These are phyloP conservation scores for Phytophthora hibernalis DNA, from an alignment of 352 stramenopile species.

Conservation along the genomic window DNA sequence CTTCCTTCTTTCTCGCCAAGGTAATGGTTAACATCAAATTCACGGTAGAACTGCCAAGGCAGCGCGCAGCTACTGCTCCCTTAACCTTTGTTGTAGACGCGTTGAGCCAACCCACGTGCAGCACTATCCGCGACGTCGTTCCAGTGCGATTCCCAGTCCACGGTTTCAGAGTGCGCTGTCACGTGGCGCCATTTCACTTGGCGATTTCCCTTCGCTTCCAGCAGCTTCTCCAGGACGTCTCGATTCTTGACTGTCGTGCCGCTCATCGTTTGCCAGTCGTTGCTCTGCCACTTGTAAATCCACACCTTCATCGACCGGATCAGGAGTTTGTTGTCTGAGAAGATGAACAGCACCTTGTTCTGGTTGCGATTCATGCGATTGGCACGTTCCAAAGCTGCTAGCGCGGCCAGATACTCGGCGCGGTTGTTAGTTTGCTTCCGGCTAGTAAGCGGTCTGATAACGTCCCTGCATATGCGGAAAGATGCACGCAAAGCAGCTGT, in stretches of 20 bases:
- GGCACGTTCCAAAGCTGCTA: conserved; percentile 26
- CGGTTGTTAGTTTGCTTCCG: conserved; percentile 31
- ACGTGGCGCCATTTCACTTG: conserved; percentile 28
- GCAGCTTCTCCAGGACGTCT: conserved; percentile 23
- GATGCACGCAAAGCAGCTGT: conserved; percentile 70
- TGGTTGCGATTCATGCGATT: conserved; percentile 24
- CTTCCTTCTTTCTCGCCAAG: too few relatives aligned
- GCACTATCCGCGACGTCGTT: background rate
- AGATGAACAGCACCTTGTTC: conserved; percentile 25
- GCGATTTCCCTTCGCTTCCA: conserved; percentile 12
- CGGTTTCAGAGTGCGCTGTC: background rate
- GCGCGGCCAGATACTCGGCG: conserved; percentile 22
- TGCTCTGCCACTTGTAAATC: conserved; percentile 28
- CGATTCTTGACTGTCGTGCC: conserved; percentile 22
- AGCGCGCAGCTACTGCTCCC: background rate
- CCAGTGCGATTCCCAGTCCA: background rate
- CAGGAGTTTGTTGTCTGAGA: conserved; percentile 24
- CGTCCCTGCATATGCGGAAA: conserved; percentile 63
- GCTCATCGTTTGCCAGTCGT: conserved; percentile 25
- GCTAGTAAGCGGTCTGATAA: conserved; percentile 38
- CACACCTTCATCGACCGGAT: conserved; percentile 28
- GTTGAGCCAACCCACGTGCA: background rate
- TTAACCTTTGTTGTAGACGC: background rate
- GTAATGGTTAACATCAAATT: too few relatives aligned
- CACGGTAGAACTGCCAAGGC: too few relatives aligned